Evolutionary conservation across 192 early-diverging fungal species (phyloP), one percentile per base, ranked within the genome.

Genomic region (Podochytrium sp.): DNA sequence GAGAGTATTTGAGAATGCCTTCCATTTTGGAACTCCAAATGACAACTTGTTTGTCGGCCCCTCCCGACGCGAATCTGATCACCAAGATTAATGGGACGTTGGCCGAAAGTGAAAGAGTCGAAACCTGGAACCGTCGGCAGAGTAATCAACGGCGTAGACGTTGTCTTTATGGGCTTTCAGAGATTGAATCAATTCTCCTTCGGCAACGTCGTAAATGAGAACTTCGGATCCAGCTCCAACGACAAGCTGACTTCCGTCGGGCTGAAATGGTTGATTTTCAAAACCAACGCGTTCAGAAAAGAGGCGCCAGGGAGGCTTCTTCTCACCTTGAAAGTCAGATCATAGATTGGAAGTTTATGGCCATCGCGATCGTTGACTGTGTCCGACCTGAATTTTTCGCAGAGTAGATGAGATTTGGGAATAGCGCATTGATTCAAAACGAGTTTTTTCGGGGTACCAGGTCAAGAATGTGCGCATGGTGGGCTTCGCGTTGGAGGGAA

Each of bases 21-120:
- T 89, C 84, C 39, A 79, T 65, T 42, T 79, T 82, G 51, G 69
- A 50, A 59, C 75, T 84, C 87, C 87, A 89, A 2, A 89, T 88
- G 38, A 89, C 79, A 40, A 89, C 87, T 65, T 83, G 80, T 66
- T 89, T 89, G 70, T 89, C 87, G 3, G 86, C 84, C 12, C 86
- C 86, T 0, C 86, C 87, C 18, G 85, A 84, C 14, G 83, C 87
- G 71, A 87, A 87, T 7, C 84, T 53, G 62, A 25, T 0, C 65
- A 55, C n/a, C n/a, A n/a, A n/a, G n/a, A n/a, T n/a, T n/a, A n/a
- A n/a, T n/a, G 50, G 1, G 30, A 29, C 35, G n/a, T n/a, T n/a
- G n/a, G n/a, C n/a, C n/a, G n/a, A n/a, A n/a, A n/a, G n/a, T n/a
- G n/a, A 77, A 61, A 78, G 55, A 72, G 29, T 39, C 23, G 52